Evolutionary conservation across 352 stramenopile species (phyloP).

Genomic region (Phytophthora macrochlamydospora): DNA sequence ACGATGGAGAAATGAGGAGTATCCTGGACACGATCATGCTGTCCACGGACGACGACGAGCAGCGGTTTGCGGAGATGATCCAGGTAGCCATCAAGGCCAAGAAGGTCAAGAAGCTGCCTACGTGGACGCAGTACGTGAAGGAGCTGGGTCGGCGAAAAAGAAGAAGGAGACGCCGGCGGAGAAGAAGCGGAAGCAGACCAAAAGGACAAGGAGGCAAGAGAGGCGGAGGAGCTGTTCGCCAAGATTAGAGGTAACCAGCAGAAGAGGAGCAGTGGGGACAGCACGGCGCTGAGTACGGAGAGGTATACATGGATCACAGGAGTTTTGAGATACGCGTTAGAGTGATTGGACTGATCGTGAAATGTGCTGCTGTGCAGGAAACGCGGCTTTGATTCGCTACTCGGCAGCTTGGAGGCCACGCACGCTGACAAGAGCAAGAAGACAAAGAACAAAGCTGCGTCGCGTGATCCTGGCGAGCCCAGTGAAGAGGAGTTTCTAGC

Average conservation of each 20-base stretch:
- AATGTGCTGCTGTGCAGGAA: constrained; percentile 36
- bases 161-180: constrained; percentile 37
- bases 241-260: constrained; percentile 66
- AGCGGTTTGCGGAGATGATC: constrained; percentile 72
- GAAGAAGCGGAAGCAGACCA: constrained; percentile 53
- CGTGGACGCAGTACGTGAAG: constrained; percentile 56
- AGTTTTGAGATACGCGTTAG: constrained; percentile 7
- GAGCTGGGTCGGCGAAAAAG: constrained; percentile 36
- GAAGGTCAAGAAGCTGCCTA: constrained; percentile 44
- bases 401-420: constrained; percentile 67
- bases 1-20: constrained; percentile 78
- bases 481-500: constrained; percentile 74
- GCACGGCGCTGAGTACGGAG: constrained; percentile 45
- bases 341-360: constrained; percentile 2
- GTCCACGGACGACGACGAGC: constrained; percentile 80
- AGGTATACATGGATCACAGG: constrained; percentile 17
- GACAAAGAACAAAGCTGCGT: constrained; percentile 35
- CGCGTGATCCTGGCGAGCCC: constrained; percentile 27
- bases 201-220: constrained; percentile 63
- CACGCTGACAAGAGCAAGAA: constrained; percentile 60
- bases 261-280: constrained; percentile 33
- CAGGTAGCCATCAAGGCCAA: constrained; percentile 61
- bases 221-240: constrained; percentile 66
- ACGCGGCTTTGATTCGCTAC: constrained; percentile 59
- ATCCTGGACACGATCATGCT: constrained; percentile 91